Percentiles rank a stretch among this genome's conserved stretches.
phyloP scores from a whole-genome alignment of 768 basidiomycete genomes.

The Tephrocybe sp. region DNA sequence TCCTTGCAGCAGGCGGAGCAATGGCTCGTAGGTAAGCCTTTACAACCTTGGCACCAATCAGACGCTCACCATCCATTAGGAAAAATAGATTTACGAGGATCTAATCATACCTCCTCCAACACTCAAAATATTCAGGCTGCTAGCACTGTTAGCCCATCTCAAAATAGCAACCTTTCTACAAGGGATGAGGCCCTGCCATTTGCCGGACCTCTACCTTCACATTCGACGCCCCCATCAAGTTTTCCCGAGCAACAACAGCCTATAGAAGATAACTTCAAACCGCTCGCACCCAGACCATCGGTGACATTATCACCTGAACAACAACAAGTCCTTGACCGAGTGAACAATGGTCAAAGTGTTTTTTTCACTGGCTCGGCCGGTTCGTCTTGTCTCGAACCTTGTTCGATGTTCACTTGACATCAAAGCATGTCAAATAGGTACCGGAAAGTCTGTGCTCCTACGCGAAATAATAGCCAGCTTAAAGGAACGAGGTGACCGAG shows the following conservation, averaged over 20 bases:
- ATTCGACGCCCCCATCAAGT: neutral
- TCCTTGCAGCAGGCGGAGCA: constrained; percentile 44
- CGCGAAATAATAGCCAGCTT: constrained; percentile 66
- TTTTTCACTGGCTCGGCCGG: constrained; percentile 91
- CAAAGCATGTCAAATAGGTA: constrained; percentile 39
- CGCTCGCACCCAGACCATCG: neutral
- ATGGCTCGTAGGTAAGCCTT: constrained; percentile 42
- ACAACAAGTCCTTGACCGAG: constrained; percentile 43
- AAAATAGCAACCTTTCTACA: no score
- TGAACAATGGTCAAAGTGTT: constrained; percentile 62
- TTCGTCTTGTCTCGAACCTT: constrained; percentile 17
- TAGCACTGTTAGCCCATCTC: no score
- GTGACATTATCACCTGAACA: constrained; percentile 56
- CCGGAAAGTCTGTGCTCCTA: constrained; percentile 83
- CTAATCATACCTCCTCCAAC: neutral
- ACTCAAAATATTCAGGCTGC: neutral
- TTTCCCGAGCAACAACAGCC: neutral
- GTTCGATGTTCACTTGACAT: neutral
- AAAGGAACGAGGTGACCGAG: constrained; percentile 25
- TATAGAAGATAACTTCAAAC: neutral
- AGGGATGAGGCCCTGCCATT: no score
- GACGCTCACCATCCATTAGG: neutral
- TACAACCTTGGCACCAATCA: neutral
- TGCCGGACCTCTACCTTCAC: neutral
- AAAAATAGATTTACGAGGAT: neutral